These are phyloP conservation scores for Rhodofomes roseus DNA, from an alignment of 1,284 basidiomycete genomes.

Conservation along the genomic window DNA sequence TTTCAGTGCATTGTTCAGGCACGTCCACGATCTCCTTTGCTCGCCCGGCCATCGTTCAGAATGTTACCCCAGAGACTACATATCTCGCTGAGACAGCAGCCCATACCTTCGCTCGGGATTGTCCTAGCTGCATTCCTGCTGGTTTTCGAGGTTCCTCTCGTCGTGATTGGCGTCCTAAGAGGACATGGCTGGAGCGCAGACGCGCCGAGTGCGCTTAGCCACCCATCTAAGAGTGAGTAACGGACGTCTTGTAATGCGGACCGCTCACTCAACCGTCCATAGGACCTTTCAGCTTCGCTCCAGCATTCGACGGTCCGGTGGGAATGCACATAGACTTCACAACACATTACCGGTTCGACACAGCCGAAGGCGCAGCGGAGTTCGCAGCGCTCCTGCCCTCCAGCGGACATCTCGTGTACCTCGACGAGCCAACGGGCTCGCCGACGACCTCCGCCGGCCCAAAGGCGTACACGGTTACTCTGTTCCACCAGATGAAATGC, in stretches of 20 bases:
- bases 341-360: neutral
- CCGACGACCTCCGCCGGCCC: neutral
- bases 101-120: neutral
- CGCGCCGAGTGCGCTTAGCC: neutral
- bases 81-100: neutral
- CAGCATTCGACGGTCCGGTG: neutral
- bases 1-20: too few relatives aligned
- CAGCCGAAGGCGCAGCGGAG: slow-evolving; percentile 2
- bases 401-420: slow-evolving; percentile 12
- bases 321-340: neutral
- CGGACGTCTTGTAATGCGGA: too few relatives aligned
- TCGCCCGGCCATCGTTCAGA: neutral
- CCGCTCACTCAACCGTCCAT: too few relatives aligned
- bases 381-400: slow-evolving; percentile 15
- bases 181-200: neutral
- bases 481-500: slow-evolving; percentile 22
- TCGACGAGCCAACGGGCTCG: neutral
- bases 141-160: neutral
- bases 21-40: too few relatives aligned
- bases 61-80: neutral
- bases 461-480: slow-evolving; percentile 15
- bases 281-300: neutral
- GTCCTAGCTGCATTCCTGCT: neutral
- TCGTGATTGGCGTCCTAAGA: neutral
- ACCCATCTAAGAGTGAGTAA: neutral